A percentile compares a stretch with the other conserved stretches of the same genome.
Conservation (phyloP, 139 green algal species). For the Chlorella sp. region DNA sequence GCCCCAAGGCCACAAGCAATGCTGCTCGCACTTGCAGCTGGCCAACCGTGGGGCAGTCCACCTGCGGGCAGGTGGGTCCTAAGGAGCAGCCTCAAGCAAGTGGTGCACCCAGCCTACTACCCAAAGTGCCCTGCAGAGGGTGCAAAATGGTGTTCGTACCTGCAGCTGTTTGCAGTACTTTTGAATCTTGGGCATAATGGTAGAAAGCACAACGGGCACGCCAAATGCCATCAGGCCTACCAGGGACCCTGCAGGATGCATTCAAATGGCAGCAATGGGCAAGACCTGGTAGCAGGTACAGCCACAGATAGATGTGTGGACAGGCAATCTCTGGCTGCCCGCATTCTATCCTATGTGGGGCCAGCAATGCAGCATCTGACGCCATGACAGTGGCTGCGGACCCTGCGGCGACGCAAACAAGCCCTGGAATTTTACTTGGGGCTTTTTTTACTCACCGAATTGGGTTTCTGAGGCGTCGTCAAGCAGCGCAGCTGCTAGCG, state of each 20-base stretch:
- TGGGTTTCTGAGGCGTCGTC: neutral
- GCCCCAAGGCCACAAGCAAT: neutral
- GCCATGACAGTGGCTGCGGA: too few relatives aligned
- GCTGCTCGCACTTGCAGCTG: neutral
- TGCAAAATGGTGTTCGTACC: neutral
- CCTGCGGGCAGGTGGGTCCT: neutral
- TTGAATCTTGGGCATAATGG: neutral
- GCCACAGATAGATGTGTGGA: neutral
- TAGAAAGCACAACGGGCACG: neutral
- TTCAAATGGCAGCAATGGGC: neutral
- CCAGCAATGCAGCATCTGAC: too few relatives aligned
- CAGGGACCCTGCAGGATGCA: neutral
- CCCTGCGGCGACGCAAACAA: too few relatives aligned
- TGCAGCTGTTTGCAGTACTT: neutral
- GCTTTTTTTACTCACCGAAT: too few relatives aligned
- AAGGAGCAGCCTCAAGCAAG: neutral
- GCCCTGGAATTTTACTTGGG: too few relatives aligned
- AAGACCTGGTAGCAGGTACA: neutral
- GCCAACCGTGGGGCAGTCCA: neutral
- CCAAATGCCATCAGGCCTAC: slow-evolving; percentile 9
- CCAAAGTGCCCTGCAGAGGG: too few relatives aligned
- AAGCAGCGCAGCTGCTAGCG: neutral
- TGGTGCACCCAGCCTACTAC: too few relatives aligned
- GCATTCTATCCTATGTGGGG: too few relatives aligned
- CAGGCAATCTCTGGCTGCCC: neutral